phyloP scores from a whole-genome alignment of 2,329 filamentous ascomycete genomes.

The Dactylonectria estremocensis region DNA sequence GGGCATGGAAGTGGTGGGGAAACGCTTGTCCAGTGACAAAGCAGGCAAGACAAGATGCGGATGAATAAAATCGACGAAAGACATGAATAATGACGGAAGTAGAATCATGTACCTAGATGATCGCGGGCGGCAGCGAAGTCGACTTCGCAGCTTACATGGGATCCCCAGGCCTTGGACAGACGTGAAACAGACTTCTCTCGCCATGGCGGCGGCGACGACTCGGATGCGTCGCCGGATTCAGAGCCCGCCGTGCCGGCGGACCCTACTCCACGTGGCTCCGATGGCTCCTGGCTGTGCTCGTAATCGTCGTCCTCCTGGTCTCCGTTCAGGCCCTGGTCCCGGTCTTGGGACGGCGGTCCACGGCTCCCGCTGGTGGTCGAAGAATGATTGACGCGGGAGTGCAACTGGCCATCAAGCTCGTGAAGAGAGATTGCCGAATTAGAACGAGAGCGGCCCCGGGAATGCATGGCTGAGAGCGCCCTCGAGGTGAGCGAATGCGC shows the following conservation, averaged over 20 bases:
- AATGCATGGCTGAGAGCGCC: constrained; percentile 27
- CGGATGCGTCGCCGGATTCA: constrained; percentile 23
- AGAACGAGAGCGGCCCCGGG: constrained; percentile 28
- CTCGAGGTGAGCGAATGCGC: constrained; percentile 8
- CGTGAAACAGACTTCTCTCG: constrained; percentile 13
- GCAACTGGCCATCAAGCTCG: constrained; percentile 31
- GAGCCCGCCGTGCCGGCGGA: constrained; percentile 43
- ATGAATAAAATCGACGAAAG: not conserved
- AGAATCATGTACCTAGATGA: constrained; percentile 44
- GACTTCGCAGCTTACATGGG: constrained; percentile 46
- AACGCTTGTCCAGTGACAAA: not conserved
- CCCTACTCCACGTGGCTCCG: constrained; percentile 40
- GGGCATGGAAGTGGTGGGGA: not conserved
- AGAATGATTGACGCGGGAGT: constrained; percentile 1
- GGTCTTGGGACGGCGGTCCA: constrained; percentile 2
- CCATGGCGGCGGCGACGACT: constrained; percentile 24
- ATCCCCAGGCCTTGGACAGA: constrained; percentile 37
- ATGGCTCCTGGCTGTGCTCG: not conserved
- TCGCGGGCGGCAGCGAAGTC: constrained; percentile 43
- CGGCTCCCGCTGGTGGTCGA: constrained; percentile 7
- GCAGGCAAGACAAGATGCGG: not conserved
- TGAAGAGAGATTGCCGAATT: constrained; percentile 44
- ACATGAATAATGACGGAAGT: not conserved
- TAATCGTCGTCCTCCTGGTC: not conserved
- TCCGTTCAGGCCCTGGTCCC: constrained; percentile 23